Conservation (phyloP, 371 early-diverging fungal species). For the Syncephalastrum racemosum region DNA sequence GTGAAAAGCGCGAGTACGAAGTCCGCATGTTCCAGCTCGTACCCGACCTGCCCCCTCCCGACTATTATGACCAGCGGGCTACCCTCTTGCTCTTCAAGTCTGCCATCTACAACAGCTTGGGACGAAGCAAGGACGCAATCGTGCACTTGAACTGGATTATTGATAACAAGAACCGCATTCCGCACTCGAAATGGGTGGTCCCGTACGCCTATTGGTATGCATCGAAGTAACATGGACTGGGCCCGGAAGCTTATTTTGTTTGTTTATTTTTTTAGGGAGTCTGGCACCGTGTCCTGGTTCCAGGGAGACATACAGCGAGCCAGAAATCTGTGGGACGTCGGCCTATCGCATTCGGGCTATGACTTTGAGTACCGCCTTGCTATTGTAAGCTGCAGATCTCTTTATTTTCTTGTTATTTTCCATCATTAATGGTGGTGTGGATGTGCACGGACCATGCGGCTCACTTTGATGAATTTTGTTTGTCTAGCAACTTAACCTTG, state of each 20-base stretch:
- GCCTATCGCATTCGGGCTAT: slow-evolving; percentile 43
- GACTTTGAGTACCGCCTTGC: slow-evolving; percentile 59
- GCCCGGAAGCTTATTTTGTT: background rate
- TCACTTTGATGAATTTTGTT: slow-evolving; percentile 6
- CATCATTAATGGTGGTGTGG: background rate
- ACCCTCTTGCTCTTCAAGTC: slow-evolving; percentile 40
- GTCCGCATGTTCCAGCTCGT: slow-evolving; percentile 43
- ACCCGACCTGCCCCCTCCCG: slow-evolving; percentile 37
- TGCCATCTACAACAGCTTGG: slow-evolving; percentile 32
- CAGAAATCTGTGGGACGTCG: slow-evolving; percentile 52
- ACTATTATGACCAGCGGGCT: slow-evolving; percentile 51
- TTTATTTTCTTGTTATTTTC: background rate
- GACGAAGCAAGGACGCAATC: slow-evolving; percentile 36
- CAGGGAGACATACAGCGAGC: slow-evolving; percentile 45
- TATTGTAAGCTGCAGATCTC: slow-evolving; percentile 28
- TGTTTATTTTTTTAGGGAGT: slow-evolving; percentile 38
- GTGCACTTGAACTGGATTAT: slow-evolving; percentile 59
- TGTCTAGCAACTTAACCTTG: slow-evolving; percentile 42
- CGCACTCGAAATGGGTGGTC: slow-evolving; percentile 54
- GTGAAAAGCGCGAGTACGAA: slow-evolving; percentile 50
- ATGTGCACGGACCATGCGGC: background rate
- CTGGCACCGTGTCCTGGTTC: slow-evolving; percentile 56
- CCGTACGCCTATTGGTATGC: slow-evolving; percentile 63
- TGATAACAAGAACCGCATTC: slow-evolving; percentile 50
- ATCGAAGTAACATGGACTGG: background rate